Evolutionary conservation across 1,284 basidiomycete genomes (phyloP).

Genomic region (Ustilago trichophora): DNA sequence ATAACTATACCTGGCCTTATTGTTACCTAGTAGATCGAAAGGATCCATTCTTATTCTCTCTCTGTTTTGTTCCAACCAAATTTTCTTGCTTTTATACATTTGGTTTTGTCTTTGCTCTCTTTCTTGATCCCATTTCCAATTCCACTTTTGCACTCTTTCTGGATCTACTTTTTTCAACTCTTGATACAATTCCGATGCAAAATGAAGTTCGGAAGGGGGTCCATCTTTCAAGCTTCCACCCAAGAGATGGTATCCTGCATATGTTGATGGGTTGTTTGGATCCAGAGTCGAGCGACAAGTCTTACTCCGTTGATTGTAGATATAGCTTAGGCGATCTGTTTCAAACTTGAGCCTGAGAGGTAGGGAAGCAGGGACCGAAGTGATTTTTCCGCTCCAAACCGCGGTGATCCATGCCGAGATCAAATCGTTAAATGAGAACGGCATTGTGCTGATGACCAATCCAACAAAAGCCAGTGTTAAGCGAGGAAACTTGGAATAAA

Average conservation of each 20-base stretch:
- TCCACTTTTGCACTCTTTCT: conserved; percentile 6
- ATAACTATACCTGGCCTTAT: conserved; percentile 13
- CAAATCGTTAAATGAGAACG: conserved; percentile 46
- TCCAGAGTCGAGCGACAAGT: not conserved
- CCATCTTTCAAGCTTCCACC: conserved; percentile 13
- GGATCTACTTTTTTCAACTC: conserved; percentile 14
- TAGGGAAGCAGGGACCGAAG: conserved; percentile 18
- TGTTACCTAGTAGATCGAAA: conserved; percentile 39
- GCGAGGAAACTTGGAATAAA: conserved; percentile 22
- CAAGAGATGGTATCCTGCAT: conserved; percentile 19
- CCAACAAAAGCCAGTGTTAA: conserved; percentile 46
- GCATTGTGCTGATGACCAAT: conserved; percentile 41
- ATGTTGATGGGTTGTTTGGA: conserved; percentile 5
- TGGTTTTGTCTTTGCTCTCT: conserved; percentile 18
- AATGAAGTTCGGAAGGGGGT: conserved; percentile 24
- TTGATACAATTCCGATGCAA: conserved; percentile 12
- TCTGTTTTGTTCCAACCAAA: conserved; percentile 25
- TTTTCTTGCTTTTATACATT: conserved; percentile 41
- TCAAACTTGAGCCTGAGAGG: conserved; percentile 15
- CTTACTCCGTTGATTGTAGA: conserved; percentile 7
- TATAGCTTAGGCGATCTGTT: conserved; percentile 14
- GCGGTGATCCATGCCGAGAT: conserved; percentile 32
- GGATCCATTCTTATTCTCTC: conserved; percentile 33
- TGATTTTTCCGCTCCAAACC: conserved; percentile 45
- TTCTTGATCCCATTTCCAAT: conserved; percentile 35